These are phyloP conservation scores for Linderniella brevidens DNA, from an alignment of 257 asterid genomes.

Conservation along the genomic window DNA sequence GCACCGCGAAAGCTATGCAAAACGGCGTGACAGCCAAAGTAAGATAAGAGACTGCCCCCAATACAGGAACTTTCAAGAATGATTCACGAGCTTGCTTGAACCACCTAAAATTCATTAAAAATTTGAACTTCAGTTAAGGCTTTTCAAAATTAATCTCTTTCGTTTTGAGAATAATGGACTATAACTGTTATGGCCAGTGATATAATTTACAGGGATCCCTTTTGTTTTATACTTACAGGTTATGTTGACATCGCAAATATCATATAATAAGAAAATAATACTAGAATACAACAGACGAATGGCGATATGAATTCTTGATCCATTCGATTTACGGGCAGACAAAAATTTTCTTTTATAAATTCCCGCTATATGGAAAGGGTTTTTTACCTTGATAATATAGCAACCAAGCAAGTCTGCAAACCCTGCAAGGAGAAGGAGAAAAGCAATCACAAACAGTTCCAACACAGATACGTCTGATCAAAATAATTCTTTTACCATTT, in stretches of 20 bases:
- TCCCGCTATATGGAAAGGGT: too few species aligned
- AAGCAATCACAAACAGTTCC: constrained; percentile 9
- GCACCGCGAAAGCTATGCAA: constrained; percentile 65
- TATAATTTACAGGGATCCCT: too few species aligned
- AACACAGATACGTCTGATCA: background rate
- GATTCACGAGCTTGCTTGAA: constrained; percentile 24
- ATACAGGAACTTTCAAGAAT: constrained; percentile 20
- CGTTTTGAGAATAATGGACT: too few species aligned
- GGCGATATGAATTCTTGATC: too few species aligned
- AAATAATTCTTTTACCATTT: too few species aligned
- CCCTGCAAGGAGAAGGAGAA: constrained; percentile 34
- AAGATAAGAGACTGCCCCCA: constrained; percentile 40
- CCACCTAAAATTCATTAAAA: constrained; percentile 14
- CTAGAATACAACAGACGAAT: too few species aligned
- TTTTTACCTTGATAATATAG: constrained; percentile 49
- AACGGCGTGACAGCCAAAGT: constrained; percentile 76
- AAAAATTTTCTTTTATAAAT: too few species aligned
- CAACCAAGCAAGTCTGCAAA: constrained; percentile 71
- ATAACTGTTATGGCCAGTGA: too few species aligned
- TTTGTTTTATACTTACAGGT: too few species aligned
- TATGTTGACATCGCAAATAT: too few species aligned
- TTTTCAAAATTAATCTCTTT: background rate
- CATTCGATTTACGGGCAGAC: too few species aligned
- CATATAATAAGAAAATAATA: too few species aligned
- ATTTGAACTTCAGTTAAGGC: background rate